Conservation (phyloP, 768 basidiomycete species). For the Nidularia sp. region DNA sequence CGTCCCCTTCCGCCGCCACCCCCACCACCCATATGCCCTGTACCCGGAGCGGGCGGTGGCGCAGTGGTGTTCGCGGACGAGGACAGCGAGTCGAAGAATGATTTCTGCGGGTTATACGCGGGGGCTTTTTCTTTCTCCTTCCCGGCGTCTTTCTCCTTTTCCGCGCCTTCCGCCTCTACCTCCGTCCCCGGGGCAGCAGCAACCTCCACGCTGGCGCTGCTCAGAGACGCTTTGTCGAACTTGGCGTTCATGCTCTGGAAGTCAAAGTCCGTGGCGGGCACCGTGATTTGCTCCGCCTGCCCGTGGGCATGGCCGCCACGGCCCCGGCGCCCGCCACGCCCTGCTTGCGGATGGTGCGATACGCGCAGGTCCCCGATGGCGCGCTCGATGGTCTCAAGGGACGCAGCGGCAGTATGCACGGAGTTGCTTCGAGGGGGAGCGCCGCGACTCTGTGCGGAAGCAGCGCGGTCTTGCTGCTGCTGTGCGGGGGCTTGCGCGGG, state of each 20-base stretch:
- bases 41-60: slow-evolving; percentile 8
- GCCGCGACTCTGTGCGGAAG: slow-evolving; percentile 4
- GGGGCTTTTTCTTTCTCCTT: slow-evolving; percentile 4
- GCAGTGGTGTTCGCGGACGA: slow-evolving; percentile 23
- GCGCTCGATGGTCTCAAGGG: slow-evolving; percentile 63
- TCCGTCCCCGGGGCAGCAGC: slow-evolving; percentile 11
- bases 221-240: slow-evolving; percentile 65
- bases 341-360: slow-evolving; percentile 14
- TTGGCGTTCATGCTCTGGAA: slow-evolving; percentile 74
- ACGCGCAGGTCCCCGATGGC: slow-evolving; percentile 51
- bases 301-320: slow-evolving; percentile 10
- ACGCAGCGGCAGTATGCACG: slow-evolving; percentile 70
- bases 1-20: slow-evolving; percentile 34
- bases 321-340: slow-evolving; percentile 23
- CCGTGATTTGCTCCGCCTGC: slow-evolving; percentile 45
- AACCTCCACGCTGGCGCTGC: slow-evolving; percentile 9
- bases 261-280: slow-evolving; percentile 79
- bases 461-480: not conserved
- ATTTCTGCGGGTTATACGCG: slow-evolving; percentile 74
- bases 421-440: slow-evolving; percentile 32
- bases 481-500: slow-evolving; percentile 7
- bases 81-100: slow-evolving; percentile 76
- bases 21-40: slow-evolving; percentile 39
- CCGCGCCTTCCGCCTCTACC: slow-evolving; percentile 23
- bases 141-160: slow-evolving; percentile 28